A percentile compares a stretch with the other conserved stretches of the same genome.
Evolutionary conservation across 2,329 filamentous ascomycete genomes (phyloP).

Genomic region (Verticillium dahliae): DNA sequence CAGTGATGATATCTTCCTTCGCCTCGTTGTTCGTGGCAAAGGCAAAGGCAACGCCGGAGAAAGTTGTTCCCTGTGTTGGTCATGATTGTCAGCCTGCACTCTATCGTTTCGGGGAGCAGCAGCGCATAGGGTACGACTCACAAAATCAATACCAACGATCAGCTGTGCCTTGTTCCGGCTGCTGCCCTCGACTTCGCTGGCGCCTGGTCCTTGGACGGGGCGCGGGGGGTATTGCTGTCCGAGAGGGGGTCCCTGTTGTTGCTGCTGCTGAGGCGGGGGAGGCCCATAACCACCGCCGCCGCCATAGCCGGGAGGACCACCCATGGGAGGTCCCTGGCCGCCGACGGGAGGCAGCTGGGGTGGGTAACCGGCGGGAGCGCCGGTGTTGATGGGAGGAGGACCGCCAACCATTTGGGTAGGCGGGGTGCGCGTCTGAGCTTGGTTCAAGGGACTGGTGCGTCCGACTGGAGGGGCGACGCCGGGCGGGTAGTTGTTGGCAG

Average conservation of each 20-base stretch:
- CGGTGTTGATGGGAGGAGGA: conserved; percentile 62
- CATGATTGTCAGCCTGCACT: not conserved
- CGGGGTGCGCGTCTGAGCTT: conserved; percentile 45
- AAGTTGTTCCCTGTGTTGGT: conserved; percentile 73
- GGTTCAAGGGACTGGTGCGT: conserved; percentile 46
- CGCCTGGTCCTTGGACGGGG: conserved; percentile 23
- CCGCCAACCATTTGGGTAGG: conserved; percentile 57
- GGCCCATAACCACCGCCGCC: conserved; percentile 40
- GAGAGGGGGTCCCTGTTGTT: conserved; percentile 18
- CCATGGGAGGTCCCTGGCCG: conserved; percentile 19
- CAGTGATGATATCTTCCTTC: conserved; percentile 97
- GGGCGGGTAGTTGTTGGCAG: conserved; percentile 42
- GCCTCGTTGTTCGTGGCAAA: conserved; percentile 97
- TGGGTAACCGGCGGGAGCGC: conserved; percentile 53
- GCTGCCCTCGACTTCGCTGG: conserved; percentile 77
- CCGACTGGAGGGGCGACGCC: conserved; percentile 40
- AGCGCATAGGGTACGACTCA: conserved; percentile 36
- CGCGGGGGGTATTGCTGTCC: conserved; percentile 26
- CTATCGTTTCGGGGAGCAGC: not conserved
- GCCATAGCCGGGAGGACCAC: conserved; percentile 39
- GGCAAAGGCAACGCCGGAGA: conserved; percentile 93
- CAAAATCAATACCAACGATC: conserved; percentile 98
- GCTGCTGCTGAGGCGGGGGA: conserved; percentile 20
- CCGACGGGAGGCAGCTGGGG: conserved; percentile 40
- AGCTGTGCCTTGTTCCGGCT: conserved; percentile 91